A percentile compares a stretch with the other conserved stretches of the same genome.
phyloP scores from a whole-genome alignment of 2,329 filamentous ascomycete genomes.

The Ustilaginoidea virens region DNA sequence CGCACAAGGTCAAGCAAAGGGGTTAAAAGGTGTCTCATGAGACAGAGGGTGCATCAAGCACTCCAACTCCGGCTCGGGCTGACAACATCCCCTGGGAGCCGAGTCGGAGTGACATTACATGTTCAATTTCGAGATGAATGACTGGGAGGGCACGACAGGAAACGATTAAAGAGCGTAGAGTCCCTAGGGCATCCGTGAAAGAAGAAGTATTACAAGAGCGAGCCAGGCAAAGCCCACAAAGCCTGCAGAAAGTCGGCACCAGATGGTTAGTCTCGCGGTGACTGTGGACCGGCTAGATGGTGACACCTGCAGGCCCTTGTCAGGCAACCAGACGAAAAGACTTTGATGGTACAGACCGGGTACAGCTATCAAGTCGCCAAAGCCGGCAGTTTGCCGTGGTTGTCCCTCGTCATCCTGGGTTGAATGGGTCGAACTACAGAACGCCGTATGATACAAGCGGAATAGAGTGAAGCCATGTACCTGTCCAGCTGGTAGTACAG shows the following conservation, averaged over 20 bases:
- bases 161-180: background rate
- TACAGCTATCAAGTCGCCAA: background rate
- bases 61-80: slow-evolving; percentile 4
- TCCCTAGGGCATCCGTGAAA: background rate
- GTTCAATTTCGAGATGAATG: background rate
- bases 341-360: background rate
- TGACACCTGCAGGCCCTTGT: slow-evolving; percentile 1
- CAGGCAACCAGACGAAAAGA: background rate
- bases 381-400: no score
- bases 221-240: background rate
- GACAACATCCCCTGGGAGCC: background rate
- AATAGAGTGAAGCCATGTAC: no score
- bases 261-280: background rate
- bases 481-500: no score
- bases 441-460: no score
- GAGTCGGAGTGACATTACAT: background rate
- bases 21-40: slow-evolving; percentile 7
- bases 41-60: slow-evolving; percentile 8
- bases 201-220: background rate
- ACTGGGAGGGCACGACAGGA: background rate
- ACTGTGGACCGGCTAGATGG: slow-evolving; percentile 1
- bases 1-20: background rate
- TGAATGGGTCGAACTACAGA: no score
- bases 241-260: background rate
- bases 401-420: no score